Conservation (phyloP, 1,284 basidiomycete species). For the Moniliophthora roreri region DNA sequence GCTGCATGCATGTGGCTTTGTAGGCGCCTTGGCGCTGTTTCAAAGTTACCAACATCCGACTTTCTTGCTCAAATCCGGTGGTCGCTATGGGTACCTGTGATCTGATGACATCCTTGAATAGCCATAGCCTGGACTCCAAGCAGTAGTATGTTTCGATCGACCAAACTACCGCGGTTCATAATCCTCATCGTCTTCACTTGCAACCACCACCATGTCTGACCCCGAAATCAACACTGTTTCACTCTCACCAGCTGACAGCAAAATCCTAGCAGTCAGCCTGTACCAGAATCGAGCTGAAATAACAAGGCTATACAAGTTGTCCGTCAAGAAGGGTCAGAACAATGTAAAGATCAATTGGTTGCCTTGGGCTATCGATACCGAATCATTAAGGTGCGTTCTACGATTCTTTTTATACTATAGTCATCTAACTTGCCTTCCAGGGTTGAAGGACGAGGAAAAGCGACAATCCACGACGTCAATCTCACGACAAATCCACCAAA, state of each 20-base stretch:
- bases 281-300: slow-evolving; percentile 31
- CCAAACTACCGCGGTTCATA: too few relatives aligned
- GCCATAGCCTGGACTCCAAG: too few relatives aligned
- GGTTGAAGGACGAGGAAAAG: slow-evolving; percentile 19
- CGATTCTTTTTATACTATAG: not conserved
- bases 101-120: too few relatives aligned
- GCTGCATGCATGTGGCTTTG: too few relatives aligned
- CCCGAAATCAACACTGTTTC: not conserved
- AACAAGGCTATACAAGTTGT: slow-evolving; percentile 30
- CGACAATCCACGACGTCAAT: slow-evolving; percentile 21
- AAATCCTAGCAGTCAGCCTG: slow-evolving; percentile 30
- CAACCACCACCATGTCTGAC: too few relatives aligned
- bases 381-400: slow-evolving; percentile 32
- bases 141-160: too few relatives aligned
- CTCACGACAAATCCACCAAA: slow-evolving; percentile 5
- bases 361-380: slow-evolving; percentile 31
- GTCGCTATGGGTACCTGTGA: too few relatives aligned
- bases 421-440: slow-evolving; percentile 5
- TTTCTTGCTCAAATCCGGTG: too few relatives aligned
- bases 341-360: slow-evolving; percentile 32
- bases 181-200: too few relatives aligned
- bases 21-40: too few relatives aligned
- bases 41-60: too few relatives aligned
- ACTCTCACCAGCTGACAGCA: slow-evolving; percentile 22
- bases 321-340: slow-evolving; percentile 32